Base-by-base conservation (phyloP, 1,139 yeast genomes). In the Scheffersomyces segobiensis region DNA sequence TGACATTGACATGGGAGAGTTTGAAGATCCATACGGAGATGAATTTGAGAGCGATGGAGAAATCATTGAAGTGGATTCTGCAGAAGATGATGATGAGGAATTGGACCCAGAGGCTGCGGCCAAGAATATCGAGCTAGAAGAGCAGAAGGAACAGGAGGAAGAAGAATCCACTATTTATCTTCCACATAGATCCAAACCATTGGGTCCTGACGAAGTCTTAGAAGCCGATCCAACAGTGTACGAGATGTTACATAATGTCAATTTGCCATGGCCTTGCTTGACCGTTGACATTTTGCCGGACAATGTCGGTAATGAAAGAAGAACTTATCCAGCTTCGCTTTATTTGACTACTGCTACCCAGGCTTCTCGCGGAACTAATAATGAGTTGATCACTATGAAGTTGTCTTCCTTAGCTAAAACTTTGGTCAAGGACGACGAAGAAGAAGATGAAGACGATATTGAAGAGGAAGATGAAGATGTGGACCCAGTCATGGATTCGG, bases 211-310 rank as follows among this genome's bases (percentile, higher is more conserved):
- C 76, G 99, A 95, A 77, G 96, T 90, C 10, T 82, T 95, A 71
- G 98, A 95, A 76, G 97, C 99, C 1, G 99, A 95, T 76, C 97
- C 97, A 57, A 81, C 95, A 18, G 97, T 95, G 4, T 95, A 96
- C 72, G 97, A 95, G 69, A 93, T 95, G 98, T 80, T 95, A 60
- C 99, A 95, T 75, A 91, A 91, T 68, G 91, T 95, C 62, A 91
- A 91, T 71, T 80, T 95, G 72, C 97, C 97, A 67, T 95, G 99
- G 98, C 98, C 99, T 21, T 93, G 98, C 76, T 79, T 95, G 69
- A 91, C 98, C 1, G 81, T 96, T 62, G 99, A 95, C 70, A 78
- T 95, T 49, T 77, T 96, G 58, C 97, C 97, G 14, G 99, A 95
- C 72, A 78, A 81, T 56, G 80, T 92, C 58, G 99, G 99, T 10